Base-by-base conservation (phyloP, 148 eudicot genomes). In the Agrostemma githago region DNA sequence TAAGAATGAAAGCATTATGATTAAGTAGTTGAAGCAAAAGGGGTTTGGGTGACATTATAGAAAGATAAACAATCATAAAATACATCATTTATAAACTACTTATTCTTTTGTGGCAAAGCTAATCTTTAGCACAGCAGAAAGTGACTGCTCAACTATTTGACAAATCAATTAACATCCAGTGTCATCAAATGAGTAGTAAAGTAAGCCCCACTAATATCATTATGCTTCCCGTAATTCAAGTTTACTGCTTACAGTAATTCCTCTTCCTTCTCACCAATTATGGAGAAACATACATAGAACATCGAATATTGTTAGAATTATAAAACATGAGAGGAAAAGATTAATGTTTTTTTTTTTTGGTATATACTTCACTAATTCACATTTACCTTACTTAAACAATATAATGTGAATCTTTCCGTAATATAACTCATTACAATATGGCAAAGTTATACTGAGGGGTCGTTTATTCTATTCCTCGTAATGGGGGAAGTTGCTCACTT, bases 191-290 rank as follows among this genome's bases (percentile, higher is more conserved):
- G 40, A 74, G 70, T 26, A 74, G 38, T 80, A 75, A 80, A 80
- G 34, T 59, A 34, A 6, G 17, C 56, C 71, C 71, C 9, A 68
- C 42, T 65, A 56, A 64, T 65, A 71, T 76, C 44, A 76, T 80
- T 76, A 66, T 80, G 82, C 79, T 76, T 57, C 79, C 82, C 79
- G 71, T 71, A 65, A 76, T 71, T 65, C 68, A 64, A 63, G 56
- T 77, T 70, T 43, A 69, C 65, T 57, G 46, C 79, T 42, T 26
- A 26, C 64, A 53, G 17, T 59, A 65, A 63, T n/a, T 66, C 63
- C 65, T 71, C 65, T 70, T 37, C 63, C 44, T 26, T 16, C 21
- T 68, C 61, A 19, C 34, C 34, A 1, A 26, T 26, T 26, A 26
- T 26, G 34, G 34, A 26, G 34, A 26, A 26, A 26, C 34, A 26